Percentiles rank a stretch among this genome's conserved stretches.
These are phyloP conservation scores for Zizania palustris DNA, from an alignment of 202 grass and related monocot genomes.

Conservation along the genomic window DNA sequence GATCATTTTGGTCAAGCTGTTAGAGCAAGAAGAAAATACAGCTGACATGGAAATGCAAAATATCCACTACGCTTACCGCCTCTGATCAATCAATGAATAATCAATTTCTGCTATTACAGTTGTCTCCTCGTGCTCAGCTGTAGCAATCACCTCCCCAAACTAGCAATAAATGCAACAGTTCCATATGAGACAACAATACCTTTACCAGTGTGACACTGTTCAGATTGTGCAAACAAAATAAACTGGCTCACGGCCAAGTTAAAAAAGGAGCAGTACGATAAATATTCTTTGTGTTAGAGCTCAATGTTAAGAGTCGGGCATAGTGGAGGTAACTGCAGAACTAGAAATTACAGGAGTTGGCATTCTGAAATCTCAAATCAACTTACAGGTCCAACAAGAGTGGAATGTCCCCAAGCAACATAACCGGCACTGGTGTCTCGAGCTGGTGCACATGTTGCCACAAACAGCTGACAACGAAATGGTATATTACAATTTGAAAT, in stretches of 20 bases:
- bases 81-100: constrained; percentile 85
- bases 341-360: neutral
- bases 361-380: constrained; percentile 12
- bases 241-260: neutral
- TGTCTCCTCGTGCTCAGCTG: constrained; percentile 76
- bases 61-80: constrained; percentile 52
- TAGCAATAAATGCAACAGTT: constrained; percentile 40
- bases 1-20: constrained; percentile 6
- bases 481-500: constrained; percentile 23
- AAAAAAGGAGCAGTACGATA: neutral
- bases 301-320: neutral
- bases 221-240: neutral
- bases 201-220: neutral
- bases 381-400: constrained; percentile 95
- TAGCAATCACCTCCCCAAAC: constrained; percentile 98
- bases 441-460: constrained; percentile 88
- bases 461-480: constrained; percentile 67
- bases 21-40: neutral
- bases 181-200: neutral
- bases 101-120: constrained; percentile 86
- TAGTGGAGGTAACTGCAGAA: neutral
- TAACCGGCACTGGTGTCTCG: constrained; percentile 74
- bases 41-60: neutral
- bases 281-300: neutral
- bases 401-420: constrained; percentile 95